These are phyloP conservation scores for Plantago major DNA, from an alignment of 257 asterid species.

Conservation along the genomic window DNA sequence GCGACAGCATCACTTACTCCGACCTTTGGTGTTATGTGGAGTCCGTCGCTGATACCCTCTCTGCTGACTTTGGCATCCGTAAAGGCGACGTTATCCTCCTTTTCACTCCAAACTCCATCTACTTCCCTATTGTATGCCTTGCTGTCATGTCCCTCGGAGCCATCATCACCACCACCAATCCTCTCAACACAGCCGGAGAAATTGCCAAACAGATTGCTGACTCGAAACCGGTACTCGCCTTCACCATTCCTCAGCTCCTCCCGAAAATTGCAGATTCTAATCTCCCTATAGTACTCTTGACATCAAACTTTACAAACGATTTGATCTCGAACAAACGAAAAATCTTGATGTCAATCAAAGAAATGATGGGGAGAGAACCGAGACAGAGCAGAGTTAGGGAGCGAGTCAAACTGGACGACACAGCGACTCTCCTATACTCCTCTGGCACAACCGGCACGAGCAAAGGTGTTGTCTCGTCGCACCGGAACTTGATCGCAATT, in stretches of 20 bases:
- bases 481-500: slow-evolving; percentile 29
- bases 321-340: too few relatives aligned
- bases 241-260: slow-evolving; percentile 54
- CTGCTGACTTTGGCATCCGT: slow-evolving; percentile 50
- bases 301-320: too few relatives aligned
- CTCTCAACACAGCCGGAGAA: slow-evolving; percentile 69
- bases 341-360: too few relatives aligned
- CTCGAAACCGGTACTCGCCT: slow-evolving; percentile 72
- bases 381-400: too few relatives aligned
- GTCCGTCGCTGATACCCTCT: slow-evolving; percentile 53
- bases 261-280: slow-evolving; percentile 49
- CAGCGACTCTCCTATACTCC: slow-evolving; percentile 33
- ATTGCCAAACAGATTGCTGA: slow-evolving; percentile 70
- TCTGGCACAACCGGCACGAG: slow-evolving; percentile 35
- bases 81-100: slow-evolving; percentile 73
- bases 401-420: slow-evolving; percentile 41
- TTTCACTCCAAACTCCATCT: slow-evolving; percentile 74
- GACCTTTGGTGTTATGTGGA: slow-evolving; percentile 73
- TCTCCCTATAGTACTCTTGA: slow-evolving; percentile 62
- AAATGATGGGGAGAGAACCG: too few relatives aligned
- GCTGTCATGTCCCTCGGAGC: slow-evolving; percentile 89
- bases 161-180: slow-evolving; percentile 86
- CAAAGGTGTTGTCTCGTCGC: slow-evolving; percentile 34
- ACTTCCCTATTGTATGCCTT: slow-evolving; percentile 76
- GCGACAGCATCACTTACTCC: slow-evolving; percentile 51